Evolutionary conservation across 345 rosid species (phyloP).

Genomic region (Citrus mangshanensis): DNA sequence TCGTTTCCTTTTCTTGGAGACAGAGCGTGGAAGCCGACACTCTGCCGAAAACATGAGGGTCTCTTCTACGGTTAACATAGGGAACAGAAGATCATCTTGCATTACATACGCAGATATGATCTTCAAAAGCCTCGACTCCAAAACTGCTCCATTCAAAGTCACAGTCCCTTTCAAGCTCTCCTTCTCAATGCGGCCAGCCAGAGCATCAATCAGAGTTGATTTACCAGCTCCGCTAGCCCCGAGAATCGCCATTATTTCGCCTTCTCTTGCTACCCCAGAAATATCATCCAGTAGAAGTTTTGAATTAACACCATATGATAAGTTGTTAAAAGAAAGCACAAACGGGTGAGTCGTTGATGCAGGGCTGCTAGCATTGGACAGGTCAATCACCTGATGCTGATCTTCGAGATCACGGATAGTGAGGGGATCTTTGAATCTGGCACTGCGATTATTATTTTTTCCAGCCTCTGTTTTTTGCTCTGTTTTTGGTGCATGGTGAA

Average conservation of each 20-base stretch:
- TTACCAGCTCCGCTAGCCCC: conserved; percentile 47
- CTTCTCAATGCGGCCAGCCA: conserved; percentile 32
- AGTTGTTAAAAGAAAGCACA: not conserved
- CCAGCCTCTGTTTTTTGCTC: too few species aligned
- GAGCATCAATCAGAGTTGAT: conserved; percentile 38
- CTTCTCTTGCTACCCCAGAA: conserved; percentile 38
- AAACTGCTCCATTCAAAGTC: conserved; percentile 27
- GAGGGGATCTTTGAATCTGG: not conserved
- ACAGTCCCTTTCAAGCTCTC: conserved; percentile 29
- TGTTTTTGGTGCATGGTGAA: too few species aligned
- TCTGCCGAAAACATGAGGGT: conserved; percentile 43
- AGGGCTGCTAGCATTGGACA: not conserved
- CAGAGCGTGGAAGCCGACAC: conserved; percentile 33
- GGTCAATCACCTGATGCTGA: not conserved
- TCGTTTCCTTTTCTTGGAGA: conserved; percentile 28
- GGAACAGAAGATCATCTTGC: conserved; percentile 40
- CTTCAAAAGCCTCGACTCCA: conserved; percentile 33
- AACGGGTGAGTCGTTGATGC: not conserved
- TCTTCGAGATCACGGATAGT: not conserved
- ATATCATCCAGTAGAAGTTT: conserved; percentile 17
- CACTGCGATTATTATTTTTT: too few species aligned
- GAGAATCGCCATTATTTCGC: conserved; percentile 35
- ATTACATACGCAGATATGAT: conserved; percentile 41
- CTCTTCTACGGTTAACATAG: conserved; percentile 42
- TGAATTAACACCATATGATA: not conserved